A percentile compares a stretch with the other conserved stretches of the same genome.
These are phyloP conservation scores for Jasminum sambac DNA, from an alignment of 257 asterid genomes.

Conservation along the genomic window DNA sequence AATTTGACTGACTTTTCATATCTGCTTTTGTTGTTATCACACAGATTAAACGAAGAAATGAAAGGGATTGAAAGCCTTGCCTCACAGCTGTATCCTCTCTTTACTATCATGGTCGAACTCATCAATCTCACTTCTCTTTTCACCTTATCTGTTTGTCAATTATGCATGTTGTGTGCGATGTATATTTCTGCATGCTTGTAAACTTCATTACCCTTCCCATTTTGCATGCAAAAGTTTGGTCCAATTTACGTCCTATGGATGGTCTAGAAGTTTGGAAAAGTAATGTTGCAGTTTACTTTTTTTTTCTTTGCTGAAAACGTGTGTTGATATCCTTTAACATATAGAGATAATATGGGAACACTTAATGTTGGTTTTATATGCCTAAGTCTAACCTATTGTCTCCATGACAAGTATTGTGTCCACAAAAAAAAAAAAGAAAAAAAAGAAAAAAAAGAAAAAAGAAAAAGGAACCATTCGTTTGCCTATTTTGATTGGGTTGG, in stretches of 20 bases:
- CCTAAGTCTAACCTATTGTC: neutral
- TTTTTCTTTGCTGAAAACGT: neutral
- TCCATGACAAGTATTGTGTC: neutral
- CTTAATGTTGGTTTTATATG: neutral
- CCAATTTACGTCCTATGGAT: neutral
- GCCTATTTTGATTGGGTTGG: neutral
- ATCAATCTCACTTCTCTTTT: neutral
- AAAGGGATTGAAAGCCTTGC: conserved; percentile 79
- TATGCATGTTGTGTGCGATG: neutral
- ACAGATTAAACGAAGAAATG: conserved; percentile 95
- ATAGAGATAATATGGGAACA: neutral
- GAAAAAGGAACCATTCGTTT: neutral
- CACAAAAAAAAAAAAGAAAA: too few relatives aligned
- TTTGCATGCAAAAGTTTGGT: neutral
- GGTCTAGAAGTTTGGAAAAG: neutral
- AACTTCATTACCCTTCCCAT: neutral
- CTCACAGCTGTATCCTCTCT: conserved; percentile 77
- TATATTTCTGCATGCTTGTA: neutral
- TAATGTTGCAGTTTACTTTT: neutral
- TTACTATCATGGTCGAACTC: neutral
- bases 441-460: too few relatives aligned
- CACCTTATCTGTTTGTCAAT: neutral
- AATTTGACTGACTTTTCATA: neutral
- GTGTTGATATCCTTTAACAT: neutral
- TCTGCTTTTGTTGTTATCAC: conserved; percentile 11